Percentiles rank a stretch among this genome's conserved stretches.
Conservation (phyloP, 1,284 basidiomycete species). For the Pseudomicrostroma phylloplanum region DNA sequence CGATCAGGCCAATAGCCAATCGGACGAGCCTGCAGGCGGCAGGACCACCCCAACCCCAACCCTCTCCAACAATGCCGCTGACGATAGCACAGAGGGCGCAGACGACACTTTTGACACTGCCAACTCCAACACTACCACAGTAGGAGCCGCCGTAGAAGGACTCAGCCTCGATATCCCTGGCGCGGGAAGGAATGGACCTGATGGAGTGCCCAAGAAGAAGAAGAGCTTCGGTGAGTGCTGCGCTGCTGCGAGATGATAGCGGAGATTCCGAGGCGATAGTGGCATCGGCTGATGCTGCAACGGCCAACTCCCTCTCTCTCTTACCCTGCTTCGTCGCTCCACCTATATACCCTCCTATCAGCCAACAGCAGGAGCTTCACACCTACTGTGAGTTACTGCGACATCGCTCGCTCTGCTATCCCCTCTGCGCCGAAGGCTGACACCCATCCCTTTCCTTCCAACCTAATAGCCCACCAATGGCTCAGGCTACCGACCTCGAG, state of each 20-base stretch:
- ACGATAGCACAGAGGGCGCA: neutral
- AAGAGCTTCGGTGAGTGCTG: neutral
- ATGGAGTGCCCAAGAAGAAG: neutral
- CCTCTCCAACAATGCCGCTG: neutral
- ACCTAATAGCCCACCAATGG: no score
- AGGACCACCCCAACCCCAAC: neutral
- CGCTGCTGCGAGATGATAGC: neutral
- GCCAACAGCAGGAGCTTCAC: no score
- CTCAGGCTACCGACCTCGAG: no score
- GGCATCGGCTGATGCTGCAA: neutral
- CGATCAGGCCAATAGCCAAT: neutral
- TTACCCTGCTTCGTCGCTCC: constrained; percentile 1
- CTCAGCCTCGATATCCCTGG: constrained; percentile 13
- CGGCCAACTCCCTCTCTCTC: neutral
- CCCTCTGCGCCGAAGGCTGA: neutral
- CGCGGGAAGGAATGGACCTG: neutral
- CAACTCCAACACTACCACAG: no score
- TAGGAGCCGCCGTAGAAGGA: neutral
- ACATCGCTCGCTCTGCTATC: neutral
- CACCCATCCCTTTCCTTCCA: no score
- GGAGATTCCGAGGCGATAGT: neutral
- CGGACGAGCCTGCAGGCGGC: neutral
- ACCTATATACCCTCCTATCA: neutral
- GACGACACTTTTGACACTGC: neutral
- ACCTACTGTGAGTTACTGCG: no score